Base-by-base conservation (phyloP, 2,329 filamentous ascomycete species). In the Cladophialophora carrionii region DNA sequence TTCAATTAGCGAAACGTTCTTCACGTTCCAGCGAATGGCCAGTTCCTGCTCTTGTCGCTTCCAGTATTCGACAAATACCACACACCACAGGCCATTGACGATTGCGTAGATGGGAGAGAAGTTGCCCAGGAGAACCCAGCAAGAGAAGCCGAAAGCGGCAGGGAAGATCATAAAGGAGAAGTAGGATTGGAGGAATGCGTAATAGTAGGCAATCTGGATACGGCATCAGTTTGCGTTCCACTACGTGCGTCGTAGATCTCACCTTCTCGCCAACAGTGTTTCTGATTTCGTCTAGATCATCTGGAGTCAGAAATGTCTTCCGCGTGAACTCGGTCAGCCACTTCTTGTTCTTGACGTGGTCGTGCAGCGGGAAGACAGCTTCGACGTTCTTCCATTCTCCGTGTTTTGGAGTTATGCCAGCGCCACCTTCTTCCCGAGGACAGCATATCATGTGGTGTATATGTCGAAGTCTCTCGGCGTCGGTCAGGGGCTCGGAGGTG, bases 61-160 rank as follows among this genome's bases (percentile, higher is more conserved):
- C 94, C 94, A 98, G 77, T 90, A 96, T 75, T 98, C 94, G 63
- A 96, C 90, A 74, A 97, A 97, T 55, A 94, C 81, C 2, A 95
- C 88, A 63, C 89, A 89, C 91, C 93, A 96, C n/a, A 96, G 79
- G 37, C 88, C 89, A 74, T 89, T 93, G 52, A 89, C 83, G 0
- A 93, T 76, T 14, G 90, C 91, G 72, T 96, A 97, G 57, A 92
- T 77, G 63, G 88, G 85, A 1, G 93, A 96, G 78, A 92, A 98
- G 63, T 89, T 86, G 8, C 92, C 92, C 0, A 96, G 82, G n/a
- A 96, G 80, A 32, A 93, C 77, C 90, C 92, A 97, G 12, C 89
- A 86, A 0, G 85, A 82, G 48, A 91, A 82, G 2, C 94, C 94
- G 71, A 95, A 88, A 4, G 82, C 87, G 0, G 93, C 90, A 0